Percentiles rank a stretch among this genome's conserved stretches.
These are phyloP conservation scores for Globisporangium paroecandrum DNA, from an alignment of 352 stramenopile genomes.

Conservation along the genomic window DNA sequence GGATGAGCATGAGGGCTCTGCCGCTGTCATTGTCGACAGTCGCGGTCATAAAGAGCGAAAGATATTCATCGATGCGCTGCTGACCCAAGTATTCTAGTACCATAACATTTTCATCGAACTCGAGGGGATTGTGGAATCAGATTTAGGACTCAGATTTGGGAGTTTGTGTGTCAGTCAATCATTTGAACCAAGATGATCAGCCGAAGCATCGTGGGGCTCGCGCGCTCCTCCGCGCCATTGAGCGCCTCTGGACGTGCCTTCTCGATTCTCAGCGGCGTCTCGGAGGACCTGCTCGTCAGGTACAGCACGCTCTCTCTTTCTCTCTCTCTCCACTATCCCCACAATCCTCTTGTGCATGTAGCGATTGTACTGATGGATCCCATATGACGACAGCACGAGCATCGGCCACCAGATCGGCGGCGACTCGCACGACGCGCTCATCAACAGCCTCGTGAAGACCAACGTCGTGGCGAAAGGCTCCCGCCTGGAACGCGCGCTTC, in stretches of 20 bases:
- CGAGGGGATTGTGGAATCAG: background rate
- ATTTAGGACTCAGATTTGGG: conserved; percentile 13
- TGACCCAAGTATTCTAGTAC: background rate
- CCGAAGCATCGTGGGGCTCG: background rate
- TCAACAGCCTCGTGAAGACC: conserved; percentile 75
- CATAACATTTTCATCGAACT: background rate
- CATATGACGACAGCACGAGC: conserved; percentile 42
- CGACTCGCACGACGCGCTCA: conserved; percentile 53
- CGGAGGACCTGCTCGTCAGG: conserved; percentile 75
- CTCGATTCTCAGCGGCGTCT: conserved; percentile 70
- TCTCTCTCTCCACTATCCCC: background rate
- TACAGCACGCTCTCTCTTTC: conserved; percentile 9
- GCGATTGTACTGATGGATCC: background rate
- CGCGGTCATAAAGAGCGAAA: background rate
- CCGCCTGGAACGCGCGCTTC: conserved; percentile 57
- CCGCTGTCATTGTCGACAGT: background rate
- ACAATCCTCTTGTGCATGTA: background rate
- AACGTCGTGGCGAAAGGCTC: conserved; percentile 59
- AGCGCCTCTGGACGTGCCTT: conserved; percentile 16
- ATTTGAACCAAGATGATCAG: conserved; percentile 5
- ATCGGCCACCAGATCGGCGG: conserved; percentile 83
- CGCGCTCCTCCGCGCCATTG: background rate
- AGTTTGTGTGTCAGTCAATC: background rate
- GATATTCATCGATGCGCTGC: background rate
- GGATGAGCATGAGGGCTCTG: background rate